These are phyloP conservation scores for Hura crepitans DNA, from an alignment of 441 rosid species.

Conservation along the genomic window DNA sequence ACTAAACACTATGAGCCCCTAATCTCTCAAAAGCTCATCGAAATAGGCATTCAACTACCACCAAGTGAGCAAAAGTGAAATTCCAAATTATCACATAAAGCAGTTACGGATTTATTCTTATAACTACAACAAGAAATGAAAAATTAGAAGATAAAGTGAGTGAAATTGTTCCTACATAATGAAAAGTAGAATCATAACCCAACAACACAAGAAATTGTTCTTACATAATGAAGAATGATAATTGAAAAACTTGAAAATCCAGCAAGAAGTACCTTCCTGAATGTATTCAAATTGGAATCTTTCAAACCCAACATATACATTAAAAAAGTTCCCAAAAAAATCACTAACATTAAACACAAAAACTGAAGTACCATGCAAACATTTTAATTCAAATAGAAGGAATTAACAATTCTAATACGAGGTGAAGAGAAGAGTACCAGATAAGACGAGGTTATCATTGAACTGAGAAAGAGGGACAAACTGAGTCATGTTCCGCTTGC, in stretches of 20 bases:
- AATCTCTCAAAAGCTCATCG: neutral
- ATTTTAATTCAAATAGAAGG: neutral
- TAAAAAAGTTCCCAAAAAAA: neutral
- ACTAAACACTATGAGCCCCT: neutral
- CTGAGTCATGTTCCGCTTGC: slow-evolving; percentile 45
- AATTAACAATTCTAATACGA: neutral
- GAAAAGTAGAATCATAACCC: no score
- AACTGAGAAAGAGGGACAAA: slow-evolving; percentile 66
- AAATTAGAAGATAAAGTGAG: no score
- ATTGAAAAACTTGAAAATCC: no score
- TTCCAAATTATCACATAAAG: neutral
- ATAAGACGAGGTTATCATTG: slow-evolving; percentile 58
- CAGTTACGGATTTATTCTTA: neutral
- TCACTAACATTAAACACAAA: neutral
- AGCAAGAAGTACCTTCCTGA: no score
- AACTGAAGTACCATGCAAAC: neutral
- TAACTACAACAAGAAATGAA: neutral
- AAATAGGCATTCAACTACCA: neutral
- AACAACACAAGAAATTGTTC: no score
- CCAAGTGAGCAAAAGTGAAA: neutral
- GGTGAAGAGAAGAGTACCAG: slow-evolving; percentile 44
- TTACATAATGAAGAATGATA: no score
- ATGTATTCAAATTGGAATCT: no score
- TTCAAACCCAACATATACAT: no score
- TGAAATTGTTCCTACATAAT: no score